Evolutionary conservation across 2,329 filamentous ascomycete species (phyloP).

Genomic region (Beauveria asiatica): DNA sequence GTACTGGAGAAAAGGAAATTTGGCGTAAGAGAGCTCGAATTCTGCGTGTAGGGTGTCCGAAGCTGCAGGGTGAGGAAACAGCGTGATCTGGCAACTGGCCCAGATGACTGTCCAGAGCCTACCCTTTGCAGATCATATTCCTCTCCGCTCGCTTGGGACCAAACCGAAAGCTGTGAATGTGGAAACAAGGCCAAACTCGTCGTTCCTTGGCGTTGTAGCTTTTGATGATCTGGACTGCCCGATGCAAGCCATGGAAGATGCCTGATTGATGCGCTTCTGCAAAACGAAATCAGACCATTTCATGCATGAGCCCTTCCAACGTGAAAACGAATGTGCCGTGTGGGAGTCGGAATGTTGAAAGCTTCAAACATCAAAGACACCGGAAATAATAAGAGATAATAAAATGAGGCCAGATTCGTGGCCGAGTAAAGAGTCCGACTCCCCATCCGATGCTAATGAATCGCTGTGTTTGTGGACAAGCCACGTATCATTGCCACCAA

Average conservation of each 20-base stretch:
- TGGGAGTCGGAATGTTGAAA: constrained; percentile 9
- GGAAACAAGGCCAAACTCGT: neutral
- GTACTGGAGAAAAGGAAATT: constrained; percentile 3
- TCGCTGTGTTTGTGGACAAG: constrained; percentile 16
- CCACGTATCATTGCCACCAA: constrained; percentile 5
- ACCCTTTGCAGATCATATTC: neutral
- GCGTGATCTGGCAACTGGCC: neutral
- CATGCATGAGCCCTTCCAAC: neutral
- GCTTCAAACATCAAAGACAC: constrained; percentile 10
- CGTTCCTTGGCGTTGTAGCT: neutral
- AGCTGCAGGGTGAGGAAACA: neutral
- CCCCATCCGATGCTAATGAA: constrained; percentile 30
- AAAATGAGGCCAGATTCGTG: constrained; percentile 16
- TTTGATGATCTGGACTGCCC: neutral
- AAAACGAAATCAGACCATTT: neutral
- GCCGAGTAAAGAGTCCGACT: constrained; percentile 29
- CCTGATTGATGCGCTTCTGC: neutral
- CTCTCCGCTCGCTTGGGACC: neutral
- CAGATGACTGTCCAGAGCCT: neutral
- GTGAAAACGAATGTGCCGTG: neutral
- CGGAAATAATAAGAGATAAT: constrained; percentile 14
- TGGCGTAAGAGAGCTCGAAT: neutral
- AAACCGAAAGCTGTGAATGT: neutral
- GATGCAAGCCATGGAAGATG: neutral
- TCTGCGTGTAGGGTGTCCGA: neutral